A percentile compares a stretch with the other conserved stretches of the same genome.
Conservation (phyloP, 345 rosid species). For the Geranium brycei region DNA sequence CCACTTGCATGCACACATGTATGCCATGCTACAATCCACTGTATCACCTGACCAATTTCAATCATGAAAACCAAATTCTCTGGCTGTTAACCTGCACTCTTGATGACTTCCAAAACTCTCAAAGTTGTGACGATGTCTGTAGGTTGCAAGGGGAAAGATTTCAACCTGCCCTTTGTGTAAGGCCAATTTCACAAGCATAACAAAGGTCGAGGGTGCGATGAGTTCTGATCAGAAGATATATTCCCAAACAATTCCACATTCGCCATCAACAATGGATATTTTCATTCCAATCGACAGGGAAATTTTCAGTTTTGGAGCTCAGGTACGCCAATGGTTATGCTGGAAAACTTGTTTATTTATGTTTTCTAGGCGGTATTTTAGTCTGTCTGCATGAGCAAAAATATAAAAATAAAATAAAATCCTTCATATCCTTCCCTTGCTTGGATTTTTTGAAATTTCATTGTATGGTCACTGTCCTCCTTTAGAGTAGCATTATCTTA, state of each 20-base stretch:
- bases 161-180: conserved; percentile 88
- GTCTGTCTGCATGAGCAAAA: neutral
- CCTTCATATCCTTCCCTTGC: neutral
- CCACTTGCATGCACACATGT: neutral
- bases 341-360: neutral
- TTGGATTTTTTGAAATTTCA: neutral
- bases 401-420: no score
- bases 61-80: neutral
- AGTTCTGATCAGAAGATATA: conserved; percentile 81
- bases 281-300: conserved; percentile 32
- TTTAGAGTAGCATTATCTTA: neutral
- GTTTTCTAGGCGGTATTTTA: neutral
- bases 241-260: conserved; percentile 69
- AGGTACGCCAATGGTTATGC: conserved; percentile 26
- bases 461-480: neutral
- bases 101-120: neutral
- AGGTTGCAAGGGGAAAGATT: conserved; percentile 48
- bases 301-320: conserved; percentile 21
- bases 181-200: conserved; percentile 50
- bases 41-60: neutral
- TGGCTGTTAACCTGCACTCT: neutral
- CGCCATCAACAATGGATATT: conserved; percentile 23
- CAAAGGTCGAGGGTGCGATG: conserved; percentile 60
- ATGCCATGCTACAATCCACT: neutral
- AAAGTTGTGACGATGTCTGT: conserved; percentile 2